Base-by-base conservation (phyloP, 495 filamentous ascomycete genomes). In the Talaromyces borbonicus region DNA sequence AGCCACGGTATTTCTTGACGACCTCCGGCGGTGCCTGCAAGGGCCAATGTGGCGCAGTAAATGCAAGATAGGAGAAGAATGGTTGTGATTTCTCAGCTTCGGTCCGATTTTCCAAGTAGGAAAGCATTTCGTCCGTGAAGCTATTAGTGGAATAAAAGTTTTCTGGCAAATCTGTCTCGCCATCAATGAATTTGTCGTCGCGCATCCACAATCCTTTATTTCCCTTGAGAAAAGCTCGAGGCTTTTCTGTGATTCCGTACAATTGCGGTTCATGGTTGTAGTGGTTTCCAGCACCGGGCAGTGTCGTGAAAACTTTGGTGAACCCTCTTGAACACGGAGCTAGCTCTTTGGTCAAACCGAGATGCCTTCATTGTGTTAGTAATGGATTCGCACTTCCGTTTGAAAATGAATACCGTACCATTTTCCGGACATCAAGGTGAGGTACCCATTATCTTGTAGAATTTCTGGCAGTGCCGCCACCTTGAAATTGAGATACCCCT, bases 31-130 rank as follows among this genome's bases (percentile, higher is more conserved):
- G 73, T 0, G 73, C 74, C 43, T 81, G 76, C 7, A 80, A 62
- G 5, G 75, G 77, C 76, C 78, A 80, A 50, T 81, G 77, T 19
- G 78, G 77, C 0, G 77, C 78, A 12, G 74, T 72, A 49, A 78
- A 80, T 12, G 76, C 71, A 1, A 78, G 59, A 50, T 79, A 79
- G 9, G 67, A 77, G 55, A 80, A 80, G 68, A 81, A 80, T 2
- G 77, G 78, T 36, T 68, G 66, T 15, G 67, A 60, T 22, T 72
- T 61, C 2, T 62, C 58, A 20, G 70, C 63, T 26, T 63, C 59
- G 12, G 65, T 71, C 59, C 78, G 70, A 39, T 78, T 74, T 27
- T 63, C 53, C 4, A 79, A 56, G 41, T 77, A 78, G 12, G 70
- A 51, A 12, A 78, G 46, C 57, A 80, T 65, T 32, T 73, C 71